Evolutionary conservation across 2,329 filamentous ascomycete genomes (phyloP).

Genomic region (Pseudogymnoascus sp.): DNA sequence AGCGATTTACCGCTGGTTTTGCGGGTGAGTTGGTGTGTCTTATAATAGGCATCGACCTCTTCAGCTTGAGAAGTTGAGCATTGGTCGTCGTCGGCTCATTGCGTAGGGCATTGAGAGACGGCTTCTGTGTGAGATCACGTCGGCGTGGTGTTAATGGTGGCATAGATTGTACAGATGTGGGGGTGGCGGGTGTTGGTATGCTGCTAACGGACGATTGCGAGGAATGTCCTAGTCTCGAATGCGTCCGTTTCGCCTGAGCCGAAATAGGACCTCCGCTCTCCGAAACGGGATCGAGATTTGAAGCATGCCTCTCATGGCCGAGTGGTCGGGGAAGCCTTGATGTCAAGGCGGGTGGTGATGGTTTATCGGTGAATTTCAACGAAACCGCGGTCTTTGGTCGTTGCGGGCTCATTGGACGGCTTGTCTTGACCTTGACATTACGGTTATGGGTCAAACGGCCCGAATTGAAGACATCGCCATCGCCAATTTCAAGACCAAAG

Average conservation of each 20-base stretch:
- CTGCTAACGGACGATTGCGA: slow-evolving; percentile 61
- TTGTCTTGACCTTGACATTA: slow-evolving; percentile 80
- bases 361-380: slow-evolving; percentile 83
- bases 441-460: slow-evolving; percentile 79
- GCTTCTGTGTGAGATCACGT: slow-evolving; percentile 49
- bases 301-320: slow-evolving; percentile 61
- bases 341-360: slow-evolving; percentile 34
- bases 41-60: slow-evolving; percentile 57
- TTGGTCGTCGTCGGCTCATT: slow-evolving; percentile 57
- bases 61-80: slow-evolving; percentile 56
- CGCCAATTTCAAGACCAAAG: slow-evolving; percentile 76
- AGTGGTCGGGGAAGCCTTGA: slow-evolving; percentile 66
- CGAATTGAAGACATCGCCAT: slow-evolving; percentile 72
- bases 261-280: slow-evolving; percentile 72
- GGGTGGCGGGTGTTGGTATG: slow-evolving; percentile 52
- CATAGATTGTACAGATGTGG: slow-evolving; percentile 45
- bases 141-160: slow-evolving; percentile 53
- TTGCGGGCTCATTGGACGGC: slow-evolving; percentile 59
- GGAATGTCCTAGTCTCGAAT: slow-evolving; percentile 61
- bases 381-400: slow-evolving; percentile 71
- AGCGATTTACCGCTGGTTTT: slow-evolving; percentile 40
- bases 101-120: slow-evolving; percentile 46
- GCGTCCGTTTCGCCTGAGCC: slow-evolving; percentile 51
- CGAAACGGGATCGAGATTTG: slow-evolving; percentile 83
- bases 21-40: slow-evolving; percentile 41